phyloP scores from a whole-genome alignment of 2,329 filamentous ascomycete genomes.

The Aureobasidium sp. region DNA sequence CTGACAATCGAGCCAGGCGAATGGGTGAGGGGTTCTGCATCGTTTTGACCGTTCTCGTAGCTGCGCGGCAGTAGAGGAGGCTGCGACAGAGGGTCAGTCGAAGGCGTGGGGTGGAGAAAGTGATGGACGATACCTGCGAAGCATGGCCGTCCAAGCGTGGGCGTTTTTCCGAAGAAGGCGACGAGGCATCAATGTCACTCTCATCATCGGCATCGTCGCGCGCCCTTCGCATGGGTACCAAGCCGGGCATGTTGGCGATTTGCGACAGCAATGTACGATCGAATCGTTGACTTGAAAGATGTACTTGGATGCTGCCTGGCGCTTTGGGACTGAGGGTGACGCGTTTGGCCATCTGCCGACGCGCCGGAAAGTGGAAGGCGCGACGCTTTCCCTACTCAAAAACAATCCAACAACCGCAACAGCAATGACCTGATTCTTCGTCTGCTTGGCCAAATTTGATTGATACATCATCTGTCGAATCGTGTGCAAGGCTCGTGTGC shows the following conservation, averaged over 20 bases:
- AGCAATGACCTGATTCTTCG: background rate
- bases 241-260: slow-evolving; percentile 10
- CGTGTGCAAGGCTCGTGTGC: background rate
- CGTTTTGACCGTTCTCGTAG: slow-evolving; percentile 21
- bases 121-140: background rate
- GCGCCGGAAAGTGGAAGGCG: background rate
- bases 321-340: background rate
- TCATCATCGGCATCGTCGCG: background rate
- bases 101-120: background rate
- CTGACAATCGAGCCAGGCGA: slow-evolving; percentile 81
- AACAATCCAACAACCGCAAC: background rate
- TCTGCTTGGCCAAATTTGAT: background rate
- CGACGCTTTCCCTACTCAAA: background rate
- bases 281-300: background rate
- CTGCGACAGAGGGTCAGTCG: background rate
- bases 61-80: slow-evolving; percentile 25
- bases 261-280: background rate
- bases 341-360: background rate
- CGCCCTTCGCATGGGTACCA: slow-evolving; percentile 2
- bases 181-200: background rate
- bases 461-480: background rate
- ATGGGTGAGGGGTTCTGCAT: slow-evolving; percentile 22
- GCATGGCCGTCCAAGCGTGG: slow-evolving; percentile 5
- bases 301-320: background rate
- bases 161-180: slow-evolving; percentile 9